A percentile compares a stretch with the other conserved stretches of the same genome.
Conservation (phyloP, 2,329 filamentous ascomycete species). For the Sporothrix luriei region DNA sequence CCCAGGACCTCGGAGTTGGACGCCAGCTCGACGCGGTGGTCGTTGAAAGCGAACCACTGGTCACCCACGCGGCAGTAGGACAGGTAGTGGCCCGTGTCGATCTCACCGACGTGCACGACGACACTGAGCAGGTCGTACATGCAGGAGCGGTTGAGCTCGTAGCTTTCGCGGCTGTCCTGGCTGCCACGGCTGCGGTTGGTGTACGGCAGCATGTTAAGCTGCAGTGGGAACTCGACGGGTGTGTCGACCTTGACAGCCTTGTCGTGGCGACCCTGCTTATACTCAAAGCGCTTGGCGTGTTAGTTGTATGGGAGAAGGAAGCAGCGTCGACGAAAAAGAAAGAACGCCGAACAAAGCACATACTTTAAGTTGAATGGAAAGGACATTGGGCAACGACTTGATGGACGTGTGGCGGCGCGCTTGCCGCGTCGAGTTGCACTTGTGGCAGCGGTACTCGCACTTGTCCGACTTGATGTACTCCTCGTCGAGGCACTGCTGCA, state of each 20-base stretch:
- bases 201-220: slow-evolving; percentile 88
- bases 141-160: slow-evolving; percentile 65
- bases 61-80: slow-evolving; percentile 84
- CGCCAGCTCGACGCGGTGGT: slow-evolving; percentile 86
- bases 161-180: slow-evolving; percentile 53
- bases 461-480: slow-evolving; percentile 86
- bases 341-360: slow-evolving; percentile 30
- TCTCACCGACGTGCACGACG: slow-evolving; percentile 89
- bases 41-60: slow-evolving; percentile 95
- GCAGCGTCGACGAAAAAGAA: not conserved
- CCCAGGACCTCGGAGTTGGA: slow-evolving; percentile 81
- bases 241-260: slow-evolving; percentile 86
- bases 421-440: slow-evolving; percentile 74
- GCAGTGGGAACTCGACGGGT: slow-evolving; percentile 79
- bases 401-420: slow-evolving; percentile 84
- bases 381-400: slow-evolving; percentile 80
- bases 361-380: slow-evolving; percentile 92
- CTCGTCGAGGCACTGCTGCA: slow-evolving; percentile 76
- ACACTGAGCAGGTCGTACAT: slow-evolving; percentile 87
- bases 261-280: slow-evolving; percentile 67
- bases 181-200: slow-evolving; percentile 64
- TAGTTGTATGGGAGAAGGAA: not conserved
- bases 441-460: slow-evolving; percentile 84
- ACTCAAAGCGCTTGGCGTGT: slow-evolving; percentile 65
- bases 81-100: slow-evolving; percentile 90